These are phyloP conservation scores for Aquanectria penicillioides DNA, from an alignment of 2,329 filamentous ascomycete species.

Conservation along the genomic window DNA sequence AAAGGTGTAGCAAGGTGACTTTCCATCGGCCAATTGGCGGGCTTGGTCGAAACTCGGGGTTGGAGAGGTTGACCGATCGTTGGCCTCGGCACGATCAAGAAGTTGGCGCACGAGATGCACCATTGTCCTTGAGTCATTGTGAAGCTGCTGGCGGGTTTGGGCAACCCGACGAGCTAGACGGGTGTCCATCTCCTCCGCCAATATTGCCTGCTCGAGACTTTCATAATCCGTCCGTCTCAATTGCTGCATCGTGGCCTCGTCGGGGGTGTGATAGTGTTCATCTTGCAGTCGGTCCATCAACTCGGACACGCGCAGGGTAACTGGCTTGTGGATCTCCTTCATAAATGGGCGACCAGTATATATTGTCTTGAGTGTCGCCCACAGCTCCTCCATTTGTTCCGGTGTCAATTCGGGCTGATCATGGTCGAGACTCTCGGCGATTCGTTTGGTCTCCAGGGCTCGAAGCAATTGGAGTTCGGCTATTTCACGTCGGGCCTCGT, in stretches of 20 bases:
- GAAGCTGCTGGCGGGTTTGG: slow-evolving; percentile 40
- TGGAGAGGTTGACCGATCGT: slow-evolving; percentile 31
- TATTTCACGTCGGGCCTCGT: slow-evolving; percentile 61
- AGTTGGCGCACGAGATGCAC: slow-evolving; percentile 44
- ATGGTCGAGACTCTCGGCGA: slow-evolving; percentile 13
- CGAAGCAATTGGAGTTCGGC: slow-evolving; percentile 50
- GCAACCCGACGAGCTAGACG: slow-evolving; percentile 34
- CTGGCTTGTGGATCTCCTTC: slow-evolving; percentile 48
- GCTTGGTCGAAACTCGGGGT: slow-evolving; percentile 46
- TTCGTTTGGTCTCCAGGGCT: slow-evolving; percentile 32
- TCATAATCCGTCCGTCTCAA: slow-evolving; percentile 43
- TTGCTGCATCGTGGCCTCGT: slow-evolving; percentile 31
- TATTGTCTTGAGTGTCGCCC: slow-evolving; percentile 44
- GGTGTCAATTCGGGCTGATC: slow-evolving; percentile 31
- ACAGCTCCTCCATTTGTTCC: slow-evolving; percentile 46
- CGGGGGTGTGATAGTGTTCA: slow-evolving; percentile 43
- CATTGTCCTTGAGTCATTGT: slow-evolving; percentile 39
- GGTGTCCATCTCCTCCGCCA: slow-evolving; percentile 41
- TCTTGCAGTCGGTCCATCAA: slow-evolving; percentile 40
- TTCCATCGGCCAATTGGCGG: slow-evolving; percentile 29
- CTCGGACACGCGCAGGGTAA: slow-evolving; percentile 39
- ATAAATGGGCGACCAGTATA: slow-evolving; percentile 47
- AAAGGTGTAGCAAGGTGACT: slow-evolving; percentile 38
- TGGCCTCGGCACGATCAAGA: slow-evolving; percentile 39
- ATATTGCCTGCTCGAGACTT: slow-evolving; percentile 42